These are phyloP conservation scores for Ciborinia camelliae DNA, from an alignment of 2,329 filamentous ascomycete species.

Conservation along the genomic window DNA sequence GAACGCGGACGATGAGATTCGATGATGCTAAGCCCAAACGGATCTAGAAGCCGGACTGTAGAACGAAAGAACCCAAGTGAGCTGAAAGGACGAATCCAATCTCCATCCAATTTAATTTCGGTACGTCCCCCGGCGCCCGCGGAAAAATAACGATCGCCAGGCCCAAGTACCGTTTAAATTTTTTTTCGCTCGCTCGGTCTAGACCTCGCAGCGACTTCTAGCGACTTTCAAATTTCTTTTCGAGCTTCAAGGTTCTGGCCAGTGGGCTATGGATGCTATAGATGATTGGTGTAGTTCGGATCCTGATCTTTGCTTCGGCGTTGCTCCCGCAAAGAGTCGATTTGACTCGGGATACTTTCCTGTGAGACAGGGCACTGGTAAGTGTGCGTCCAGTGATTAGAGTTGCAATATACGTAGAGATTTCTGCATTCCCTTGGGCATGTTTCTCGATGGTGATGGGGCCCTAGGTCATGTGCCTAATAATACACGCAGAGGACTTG, in stretches of 20 bases:
- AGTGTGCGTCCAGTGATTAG: background rate
- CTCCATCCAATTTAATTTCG: constrained; percentile 15
- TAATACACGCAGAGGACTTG: background rate
- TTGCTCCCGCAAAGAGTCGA: background rate
- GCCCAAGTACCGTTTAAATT: background rate
- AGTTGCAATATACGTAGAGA: background rate
- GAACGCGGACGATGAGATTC: background rate
- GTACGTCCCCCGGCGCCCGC: background rate
- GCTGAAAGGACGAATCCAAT: constrained; percentile 3
- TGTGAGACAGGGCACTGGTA: constrained; percentile 8
- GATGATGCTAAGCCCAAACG: background rate
- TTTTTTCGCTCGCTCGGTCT: background rate
- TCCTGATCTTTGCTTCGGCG: background rate
- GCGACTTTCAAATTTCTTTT: constrained; percentile 4
- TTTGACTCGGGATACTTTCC: constrained; percentile 1
- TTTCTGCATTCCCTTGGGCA: background rate
- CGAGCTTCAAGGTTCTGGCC: background rate
- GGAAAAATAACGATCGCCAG: constrained; percentile 13
- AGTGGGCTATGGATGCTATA: too few species aligned
- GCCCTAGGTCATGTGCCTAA: too few species aligned
- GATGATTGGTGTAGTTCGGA: background rate
- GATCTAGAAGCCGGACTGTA: background rate
- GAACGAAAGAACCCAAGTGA: background rate
- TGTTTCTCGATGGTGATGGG: background rate
- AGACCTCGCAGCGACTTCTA: background rate